Evolutionary conservation across 73 alveolate genomes (phyloP).

Genomic region (Paramecium primaurelia): DNA sequence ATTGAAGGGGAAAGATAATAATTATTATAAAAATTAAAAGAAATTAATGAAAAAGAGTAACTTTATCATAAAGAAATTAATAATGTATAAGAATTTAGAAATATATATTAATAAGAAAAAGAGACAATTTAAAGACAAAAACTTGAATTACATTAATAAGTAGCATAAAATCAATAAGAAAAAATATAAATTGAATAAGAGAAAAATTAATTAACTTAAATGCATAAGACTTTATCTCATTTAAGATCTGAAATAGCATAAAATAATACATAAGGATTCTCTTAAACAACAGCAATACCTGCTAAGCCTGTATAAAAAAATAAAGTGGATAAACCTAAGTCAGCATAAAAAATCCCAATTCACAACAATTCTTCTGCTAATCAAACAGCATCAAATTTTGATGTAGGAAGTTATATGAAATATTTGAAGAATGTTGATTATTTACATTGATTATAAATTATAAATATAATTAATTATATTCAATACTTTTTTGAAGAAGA

Average conservation of each 20-base stretch:
- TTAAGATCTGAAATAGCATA: background rate
- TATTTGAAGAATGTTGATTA: conserved; percentile 32
- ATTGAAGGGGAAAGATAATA: background rate
- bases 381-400: background rate
- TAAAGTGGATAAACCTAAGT: background rate
- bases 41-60: background rate
- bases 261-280: background rate
- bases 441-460: background rate
- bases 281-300: background rate
- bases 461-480: background rate
- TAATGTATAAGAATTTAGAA: conserved; percentile 4
- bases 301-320: background rate
- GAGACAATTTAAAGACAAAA: background rate
- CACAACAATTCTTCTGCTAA: background rate
- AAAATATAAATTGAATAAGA: conserved; percentile 24
- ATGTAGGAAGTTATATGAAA: conserved; percentile 6
- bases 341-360: background rate
- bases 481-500: background rate
- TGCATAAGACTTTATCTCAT: conserved; percentile 23
- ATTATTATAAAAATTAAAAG: background rate
- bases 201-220: background rate
- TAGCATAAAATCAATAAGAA: background rate
- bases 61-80: background rate
- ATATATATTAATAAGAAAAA: background rate
- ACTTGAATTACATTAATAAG: background rate